Evolutionary conservation across 441 rosid species (phyloP).

Genomic region (Euphorbia corollata): DNA sequence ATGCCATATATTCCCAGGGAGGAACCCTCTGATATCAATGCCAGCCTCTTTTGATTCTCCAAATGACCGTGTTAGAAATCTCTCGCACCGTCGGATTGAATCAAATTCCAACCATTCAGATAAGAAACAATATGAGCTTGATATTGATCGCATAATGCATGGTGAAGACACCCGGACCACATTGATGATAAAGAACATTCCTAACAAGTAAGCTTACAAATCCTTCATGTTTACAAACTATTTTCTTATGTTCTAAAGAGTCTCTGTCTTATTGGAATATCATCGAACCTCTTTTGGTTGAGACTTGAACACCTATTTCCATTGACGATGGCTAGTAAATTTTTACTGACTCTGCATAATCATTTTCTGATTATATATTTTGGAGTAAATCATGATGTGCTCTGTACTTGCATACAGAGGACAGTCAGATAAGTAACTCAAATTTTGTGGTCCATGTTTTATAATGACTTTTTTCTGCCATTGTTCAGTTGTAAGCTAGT

Average conservation of each 20-base stretch:
- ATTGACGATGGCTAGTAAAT: too few species aligned
- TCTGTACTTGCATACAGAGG: too few species aligned
- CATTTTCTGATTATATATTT: too few species aligned
- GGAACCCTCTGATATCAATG: conserved; percentile 42
- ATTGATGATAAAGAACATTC: conserved; percentile 73
- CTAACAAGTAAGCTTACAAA: conserved; percentile 54
- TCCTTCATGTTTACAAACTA: background rate
- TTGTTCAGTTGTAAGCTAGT: background rate
- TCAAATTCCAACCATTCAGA: conserved; percentile 43
- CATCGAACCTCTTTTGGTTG: background rate
- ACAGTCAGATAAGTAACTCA: too few species aligned
- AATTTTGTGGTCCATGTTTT: background rate
- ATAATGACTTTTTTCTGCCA: background rate
- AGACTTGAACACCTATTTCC: background rate
- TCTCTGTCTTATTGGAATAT: background rate
- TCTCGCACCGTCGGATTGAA: conserved; percentile 47
- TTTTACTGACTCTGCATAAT: too few species aligned
- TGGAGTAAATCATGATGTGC: too few species aligned
- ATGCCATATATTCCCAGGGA: conserved; percentile 38
- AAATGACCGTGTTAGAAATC: conserved; percentile 45
- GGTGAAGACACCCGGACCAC: conserved; percentile 75
- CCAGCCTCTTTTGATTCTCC: conserved; percentile 45
- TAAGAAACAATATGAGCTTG: conserved; percentile 66
- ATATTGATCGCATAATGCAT: conserved; percentile 47
- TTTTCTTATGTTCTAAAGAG: background rate